Conservation (phyloP, 2,329 filamentous ascomycete species). For the Nigrospora sphaerica region DNA sequence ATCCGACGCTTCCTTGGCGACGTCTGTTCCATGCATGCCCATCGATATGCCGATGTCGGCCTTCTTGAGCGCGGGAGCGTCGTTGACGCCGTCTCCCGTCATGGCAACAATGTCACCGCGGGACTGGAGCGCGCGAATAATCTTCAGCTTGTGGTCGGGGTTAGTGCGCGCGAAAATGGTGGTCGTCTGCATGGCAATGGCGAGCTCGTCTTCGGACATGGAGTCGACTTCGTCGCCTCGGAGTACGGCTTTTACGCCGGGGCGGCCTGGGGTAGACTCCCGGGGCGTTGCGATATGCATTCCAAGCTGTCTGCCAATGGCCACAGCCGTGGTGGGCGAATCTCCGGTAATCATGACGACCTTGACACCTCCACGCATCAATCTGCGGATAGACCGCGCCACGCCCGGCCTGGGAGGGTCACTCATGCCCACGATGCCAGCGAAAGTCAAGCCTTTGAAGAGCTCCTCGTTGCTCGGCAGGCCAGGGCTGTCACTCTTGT, state of each 20-base stretch:
- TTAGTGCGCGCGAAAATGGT: constrained; percentile 95
- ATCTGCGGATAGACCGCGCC: constrained; percentile 75
- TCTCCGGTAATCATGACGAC: constrained; percentile 99
- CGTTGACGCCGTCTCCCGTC: constrained; percentile 97
- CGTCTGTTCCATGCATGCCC: constrained; percentile 90
- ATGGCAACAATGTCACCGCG: constrained; percentile 96
- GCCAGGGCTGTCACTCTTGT: constrained; percentile 29
- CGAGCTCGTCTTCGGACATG: constrained; percentile 81
- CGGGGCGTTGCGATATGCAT: constrained; percentile 66
- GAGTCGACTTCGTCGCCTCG: constrained; percentile 86
- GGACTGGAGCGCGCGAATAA: constrained; percentile 82
- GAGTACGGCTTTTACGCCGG: constrained; percentile 65
- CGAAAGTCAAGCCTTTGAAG: constrained; percentile 80
- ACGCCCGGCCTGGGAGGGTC: constrained; percentile 91
- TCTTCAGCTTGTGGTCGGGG: constrained; percentile 97
- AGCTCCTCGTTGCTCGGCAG: constrained; percentile 56
- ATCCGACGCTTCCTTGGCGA: constrained; percentile 92
- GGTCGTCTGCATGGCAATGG: constrained; percentile 77
- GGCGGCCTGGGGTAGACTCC: constrained; percentile 45
- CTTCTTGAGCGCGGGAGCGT: constrained; percentile 92
- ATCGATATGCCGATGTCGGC: constrained; percentile 98
- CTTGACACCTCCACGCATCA: constrained; percentile 92
- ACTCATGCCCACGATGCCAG: constrained; percentile 92
- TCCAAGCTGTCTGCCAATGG: constrained; percentile 90
- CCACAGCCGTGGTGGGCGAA: constrained; percentile 87